These are phyloP conservation scores for Ochromonas danica DNA, from an alignment of 108 stramenopile genomes.

Conservation along the genomic window DNA sequence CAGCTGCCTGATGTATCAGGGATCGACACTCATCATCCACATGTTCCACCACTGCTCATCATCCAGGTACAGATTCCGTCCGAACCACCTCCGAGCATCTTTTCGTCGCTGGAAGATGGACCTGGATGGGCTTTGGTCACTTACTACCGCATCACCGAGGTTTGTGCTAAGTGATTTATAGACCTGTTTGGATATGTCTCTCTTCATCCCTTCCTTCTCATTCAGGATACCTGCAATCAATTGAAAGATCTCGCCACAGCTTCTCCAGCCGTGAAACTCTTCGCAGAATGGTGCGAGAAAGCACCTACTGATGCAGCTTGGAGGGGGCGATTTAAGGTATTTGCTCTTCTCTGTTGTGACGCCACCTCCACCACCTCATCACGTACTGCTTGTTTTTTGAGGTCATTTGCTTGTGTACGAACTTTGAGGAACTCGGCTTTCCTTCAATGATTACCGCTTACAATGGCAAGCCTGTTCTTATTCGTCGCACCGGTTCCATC, in stretches of 20 bases:
- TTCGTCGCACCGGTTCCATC: slow-evolving; percentile 62
- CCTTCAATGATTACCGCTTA: slow-evolving; percentile 57
- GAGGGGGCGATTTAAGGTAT: slow-evolving; percentile 62
- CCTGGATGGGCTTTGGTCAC: slow-evolving; percentile 31
- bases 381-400: slow-evolving; percentile 37
- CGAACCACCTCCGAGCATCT: slow-evolving; percentile 2
- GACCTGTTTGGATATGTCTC: not conserved
- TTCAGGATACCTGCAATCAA: slow-evolving; percentile 56
- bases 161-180: not conserved
- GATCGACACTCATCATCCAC: slow-evolving; percentile 23
- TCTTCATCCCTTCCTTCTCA: no score
- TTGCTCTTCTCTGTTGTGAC: slow-evolving; percentile 57
- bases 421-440: slow-evolving; percentile 46
- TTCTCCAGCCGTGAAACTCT: slow-evolving; percentile 59
- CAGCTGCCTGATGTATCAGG: slow-evolving; percentile 5
- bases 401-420: slow-evolving; percentile 29
- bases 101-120: slow-evolving; percentile 1
- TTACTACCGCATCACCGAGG: slow-evolving; percentile 28
- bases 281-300: slow-evolving; percentile 60
- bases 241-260: slow-evolving; percentile 60
- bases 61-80: slow-evolving; percentile 31
- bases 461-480: slow-evolving; percentile 68
- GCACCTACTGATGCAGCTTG: slow-evolving; percentile 59
- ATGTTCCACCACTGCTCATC: slow-evolving; percentile 28
- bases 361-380: no score